Evolutionary conservation across 768 basidiomycete genomes (phyloP), one percentile per base, ranked within the genome.

Genomic region (Leucogyrophana mollusca): DNA sequence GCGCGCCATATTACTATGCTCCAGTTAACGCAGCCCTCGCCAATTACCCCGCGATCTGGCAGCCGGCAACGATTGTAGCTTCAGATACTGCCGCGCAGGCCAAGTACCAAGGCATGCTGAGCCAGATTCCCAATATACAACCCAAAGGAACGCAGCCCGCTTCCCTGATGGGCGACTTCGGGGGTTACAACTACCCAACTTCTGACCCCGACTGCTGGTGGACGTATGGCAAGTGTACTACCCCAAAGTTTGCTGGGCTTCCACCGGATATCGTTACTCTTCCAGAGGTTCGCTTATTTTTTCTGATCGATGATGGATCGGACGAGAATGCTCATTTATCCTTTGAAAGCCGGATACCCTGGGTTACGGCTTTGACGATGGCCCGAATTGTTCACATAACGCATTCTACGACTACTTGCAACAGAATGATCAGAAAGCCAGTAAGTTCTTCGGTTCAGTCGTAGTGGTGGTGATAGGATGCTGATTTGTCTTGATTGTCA

Each of bases 311-410:
- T 21, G 20, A 9, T 22, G 22, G 40, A 37, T 21, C 9, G 8
- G 20, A 37, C 13, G 6, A 13, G 13, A 30, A 7, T 30, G 27
- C 6, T 30, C 7, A 30, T 30, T 14, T 10, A 23, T 30, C n/a
- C n/a, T 9, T 36, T 17, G 11, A 9, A 30, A 78, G 74, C 77
- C 78, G 21, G 61, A 52, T 10, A 75, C 77, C 0, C 62, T 78
- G 24, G 78, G 76, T 9, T 79, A 75, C 45, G 74, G 71, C 2
- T 79, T 79, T 49, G 79, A 80, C 52, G 78, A 80, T 50, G 78
- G 79, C 2, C 79, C 79, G 0, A 77, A 76, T 52, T 80, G 78
- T 57, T 72, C 73, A 4, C 78, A 80, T 46, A 79, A 79, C 46
- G 67, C 64, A 2, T 80, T 79, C 50, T 80, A 80, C 45, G 69